Conservation (phyloP, 768 basidiomycete species). For the Russula earlei region DNA sequence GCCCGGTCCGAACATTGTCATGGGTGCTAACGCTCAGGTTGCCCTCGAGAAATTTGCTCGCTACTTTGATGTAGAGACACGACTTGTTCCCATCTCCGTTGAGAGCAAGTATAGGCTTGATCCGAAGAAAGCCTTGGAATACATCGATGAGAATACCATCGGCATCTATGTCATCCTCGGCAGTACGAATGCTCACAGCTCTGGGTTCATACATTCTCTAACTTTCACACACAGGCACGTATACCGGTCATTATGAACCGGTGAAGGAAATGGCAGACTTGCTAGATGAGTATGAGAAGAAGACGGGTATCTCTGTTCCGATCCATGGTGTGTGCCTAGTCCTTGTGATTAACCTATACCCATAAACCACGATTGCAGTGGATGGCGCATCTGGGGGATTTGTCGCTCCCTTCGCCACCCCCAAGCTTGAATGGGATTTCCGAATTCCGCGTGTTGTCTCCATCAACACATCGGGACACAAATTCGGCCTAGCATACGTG, state of each 20-base stretch:
- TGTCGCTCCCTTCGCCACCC: constrained; percentile 50
- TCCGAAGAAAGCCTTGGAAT: constrained; percentile 52
- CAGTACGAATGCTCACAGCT: constrained; percentile 27
- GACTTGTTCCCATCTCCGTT: constrained; percentile 54
- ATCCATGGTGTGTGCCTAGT: constrained; percentile 27
- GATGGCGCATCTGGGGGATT: constrained; percentile 57
- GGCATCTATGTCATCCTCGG: constrained; percentile 55
- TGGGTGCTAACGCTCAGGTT: constrained; percentile 63
- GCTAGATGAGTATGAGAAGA: constrained; percentile 46
- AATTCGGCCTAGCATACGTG: constrained; percentile 47
- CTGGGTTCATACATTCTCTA: neutral
- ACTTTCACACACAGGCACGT: constrained; percentile 27
- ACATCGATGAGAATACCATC: constrained; percentile 64
- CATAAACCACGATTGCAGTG: constrained; percentile 25
- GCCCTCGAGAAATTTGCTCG: constrained; percentile 64
- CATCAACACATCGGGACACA: constrained; percentile 52
- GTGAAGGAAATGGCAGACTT: constrained; percentile 79
- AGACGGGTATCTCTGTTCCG: constrained; percentile 36
- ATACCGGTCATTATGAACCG: constrained; percentile 59
- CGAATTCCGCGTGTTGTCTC: constrained; percentile 47
- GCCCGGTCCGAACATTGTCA: constrained; percentile 55
- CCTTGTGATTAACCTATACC: neutral
- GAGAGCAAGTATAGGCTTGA: constrained; percentile 73
- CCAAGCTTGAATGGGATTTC: constrained; percentile 52
- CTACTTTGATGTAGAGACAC: constrained; percentile 55